Evolutionary conservation across 495 filamentous ascomycete genomes (phyloP), one percentile per base, ranked within the genome.

Genomic region (Xylaria grammica): DNA sequence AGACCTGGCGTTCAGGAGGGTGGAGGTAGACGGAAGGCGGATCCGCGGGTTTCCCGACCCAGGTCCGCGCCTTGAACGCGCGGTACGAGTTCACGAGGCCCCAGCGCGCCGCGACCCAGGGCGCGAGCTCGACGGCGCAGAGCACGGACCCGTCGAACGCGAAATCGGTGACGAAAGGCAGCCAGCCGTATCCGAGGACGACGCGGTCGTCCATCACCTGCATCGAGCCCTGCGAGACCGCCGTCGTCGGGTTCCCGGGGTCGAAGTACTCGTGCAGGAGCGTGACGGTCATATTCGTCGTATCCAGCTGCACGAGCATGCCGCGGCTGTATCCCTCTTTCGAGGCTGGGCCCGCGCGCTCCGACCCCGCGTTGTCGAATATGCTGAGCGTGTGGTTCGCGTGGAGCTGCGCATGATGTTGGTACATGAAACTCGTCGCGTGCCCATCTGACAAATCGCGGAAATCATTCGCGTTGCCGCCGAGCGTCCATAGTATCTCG

Each of bases 321-420:
- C 82, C 83, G 4, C 81, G 77, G 5, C 51, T 65, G 50, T 55
- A 22, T 0, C 4, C 36, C 29, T 65, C 45, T 7, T 46, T 11
- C 3, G 65, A 62, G 44, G 56, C 20, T 1, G 10, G 29, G n/a
- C 58, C 63, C n/a, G 53, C 17, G 30, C 50, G 56, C 36, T 61
- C 46, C 24, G 51, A 46, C n/a, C 65, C 69, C 60, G 74, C 69
- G 45, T 80, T 78, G 68, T 80, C 74, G 61, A 75, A 80, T 20
- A 79, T 66, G 49, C 67, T 74, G 60, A 79, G 63, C 11, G 48
- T 66, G n/a, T 64, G 27, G 54, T 66, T 72, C 9, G 68, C 71
- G 78, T 79, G 81, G 46, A 63, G 48, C 11, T 82, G 80, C 20
- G 81, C 83, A 60, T 86, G 77, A 67, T 86, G 85, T 67, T 87